Base-by-base conservation (phyloP, 345 rosid species). In the Camelina laxa region DNA sequence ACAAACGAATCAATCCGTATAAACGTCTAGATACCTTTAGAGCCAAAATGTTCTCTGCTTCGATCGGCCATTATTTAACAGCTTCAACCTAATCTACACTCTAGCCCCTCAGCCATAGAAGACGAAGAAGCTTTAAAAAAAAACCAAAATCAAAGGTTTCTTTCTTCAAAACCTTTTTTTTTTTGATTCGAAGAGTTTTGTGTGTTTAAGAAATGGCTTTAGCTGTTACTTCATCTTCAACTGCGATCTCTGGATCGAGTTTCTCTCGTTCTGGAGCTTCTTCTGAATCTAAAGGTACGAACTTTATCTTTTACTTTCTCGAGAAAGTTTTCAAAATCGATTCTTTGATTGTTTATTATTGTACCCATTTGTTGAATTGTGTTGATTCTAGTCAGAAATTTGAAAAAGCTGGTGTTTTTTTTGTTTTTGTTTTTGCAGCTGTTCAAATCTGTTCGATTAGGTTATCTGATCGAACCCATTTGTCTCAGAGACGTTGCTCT, bases 21-120 rank as follows among this genome's bases (percentile, higher is more conserved):
- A 54, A 7, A 24, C 81, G 85, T 86, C 91, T 56, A 85, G 91
- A 81, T 90, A 79, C 96, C 96, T 82, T 79, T 62, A 76, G 0
- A 80, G 82, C 74, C 83, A 68, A 7, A 3, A 12, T 11, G 2
- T 21, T 13, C 74, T 53, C 47, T 41, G 4, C 22, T 65, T 72
- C 3, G 19, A 17, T 5, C 33, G 51, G 75, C 54, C 15, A 11
- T 78, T 86, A 87, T 85, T 90, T 85, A 87, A 81, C 30, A 39
- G 31, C 45, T 58, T 8, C 8, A 3, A 7, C 45, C 68, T 7
- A 14, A 17, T 36, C 48, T 60, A 59, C 27, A 64, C 36, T 33
- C 36, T 33, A 33, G 36, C 36, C 8, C 8, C 27, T 24, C 36
- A 33, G 36, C 36, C 36, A 33, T 33, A 33, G 36, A 33, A 9